Percentiles rank a stretch among this genome's conserved stretches.
Evolutionary conservation across 108 stramenopile species (phyloP).

Genomic region (Cyclotella choctawhatcheeana): DNA sequence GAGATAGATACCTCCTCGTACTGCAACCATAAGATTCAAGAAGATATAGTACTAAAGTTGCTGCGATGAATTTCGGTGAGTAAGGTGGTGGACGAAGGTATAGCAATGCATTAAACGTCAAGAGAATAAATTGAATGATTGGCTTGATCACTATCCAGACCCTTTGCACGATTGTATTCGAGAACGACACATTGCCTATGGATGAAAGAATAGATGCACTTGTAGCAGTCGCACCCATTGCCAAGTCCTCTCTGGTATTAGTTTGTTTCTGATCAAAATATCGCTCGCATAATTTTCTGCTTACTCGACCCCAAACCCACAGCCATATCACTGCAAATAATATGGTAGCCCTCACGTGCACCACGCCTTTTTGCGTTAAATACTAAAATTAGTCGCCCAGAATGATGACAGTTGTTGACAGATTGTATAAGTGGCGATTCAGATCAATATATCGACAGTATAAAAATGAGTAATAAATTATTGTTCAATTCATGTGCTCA

Average conservation of each 20-base stretch:
- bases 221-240: not conserved
- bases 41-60: constrained; percentile 63
- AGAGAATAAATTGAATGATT: constrained; percentile 35
- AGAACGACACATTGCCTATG: not conserved
- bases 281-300: constrained; percentile 11
- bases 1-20: constrained; percentile 71
- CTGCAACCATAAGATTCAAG: constrained; percentile 77
- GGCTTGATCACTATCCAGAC: constrained; percentile 16
- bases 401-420: too few species aligned
- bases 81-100: constrained; percentile 50
- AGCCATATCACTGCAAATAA: constrained; percentile 39
- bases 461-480: too few species aligned
- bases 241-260: not conserved
- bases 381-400: too few species aligned
- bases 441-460: too few species aligned
- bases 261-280: constrained; percentile 30
- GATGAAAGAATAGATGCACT: not conserved
- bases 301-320: constrained; percentile 50
- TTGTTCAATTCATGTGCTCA: too few species aligned
- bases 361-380: constrained; percentile 40
- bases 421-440: too few species aligned
- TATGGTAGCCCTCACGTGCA: constrained; percentile 50
- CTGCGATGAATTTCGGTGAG: constrained; percentile 39
- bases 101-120: constrained; percentile 35
- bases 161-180: constrained; percentile 20